These are phyloP conservation scores for Tylopilus balloui DNA, from an alignment of 768 basidiomycete genomes.

Conservation along the genomic window DNA sequence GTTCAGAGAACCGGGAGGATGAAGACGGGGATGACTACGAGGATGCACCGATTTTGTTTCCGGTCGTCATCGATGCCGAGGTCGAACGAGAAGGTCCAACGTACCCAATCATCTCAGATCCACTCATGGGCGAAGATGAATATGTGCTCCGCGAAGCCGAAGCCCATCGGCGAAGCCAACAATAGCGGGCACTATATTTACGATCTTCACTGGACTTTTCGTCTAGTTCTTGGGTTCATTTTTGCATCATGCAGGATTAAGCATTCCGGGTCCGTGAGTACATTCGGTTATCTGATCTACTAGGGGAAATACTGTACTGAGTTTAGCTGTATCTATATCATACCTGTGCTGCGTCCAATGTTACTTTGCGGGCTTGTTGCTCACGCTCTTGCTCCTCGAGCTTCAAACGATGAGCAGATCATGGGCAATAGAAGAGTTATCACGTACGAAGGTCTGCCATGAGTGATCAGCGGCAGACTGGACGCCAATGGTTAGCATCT, in stretches of 20 bases:
- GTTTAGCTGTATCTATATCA: neutral
- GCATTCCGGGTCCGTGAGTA: neutral
- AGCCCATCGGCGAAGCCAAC: neutral
- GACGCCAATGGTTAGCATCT: neutral
- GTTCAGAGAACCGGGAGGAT: neutral
- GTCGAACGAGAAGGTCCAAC: slow-evolving; percentile 7
- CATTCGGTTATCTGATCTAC: neutral
- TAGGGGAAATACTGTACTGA: neutral
- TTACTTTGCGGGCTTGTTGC: slow-evolving; percentile 14
- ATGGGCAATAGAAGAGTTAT: neutral
- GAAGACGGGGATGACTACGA: neutral
- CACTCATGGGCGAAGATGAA: slow-evolving; percentile 12
- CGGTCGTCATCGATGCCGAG: slow-evolving; percentile 9
- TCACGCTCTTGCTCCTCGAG: slow-evolving; percentile 29
- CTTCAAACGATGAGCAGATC: slow-evolving; percentile 9
- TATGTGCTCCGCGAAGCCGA: slow-evolving; percentile 10
- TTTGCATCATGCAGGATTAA: neutral
- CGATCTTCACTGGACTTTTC: neutral
- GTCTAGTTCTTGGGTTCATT: neutral
- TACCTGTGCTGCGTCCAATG: slow-evolving; percentile 2
- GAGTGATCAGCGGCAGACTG: slow-evolving; percentile 26
- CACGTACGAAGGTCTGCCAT: slow-evolving; percentile 28
- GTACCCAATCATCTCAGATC: slow-evolving; percentile 12
- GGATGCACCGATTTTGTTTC: neutral
- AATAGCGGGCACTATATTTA: neutral